Evolutionary conservation across 1,139 yeast species (phyloP).

Genomic region (Debaryomycetaceae sp.): DNA sequence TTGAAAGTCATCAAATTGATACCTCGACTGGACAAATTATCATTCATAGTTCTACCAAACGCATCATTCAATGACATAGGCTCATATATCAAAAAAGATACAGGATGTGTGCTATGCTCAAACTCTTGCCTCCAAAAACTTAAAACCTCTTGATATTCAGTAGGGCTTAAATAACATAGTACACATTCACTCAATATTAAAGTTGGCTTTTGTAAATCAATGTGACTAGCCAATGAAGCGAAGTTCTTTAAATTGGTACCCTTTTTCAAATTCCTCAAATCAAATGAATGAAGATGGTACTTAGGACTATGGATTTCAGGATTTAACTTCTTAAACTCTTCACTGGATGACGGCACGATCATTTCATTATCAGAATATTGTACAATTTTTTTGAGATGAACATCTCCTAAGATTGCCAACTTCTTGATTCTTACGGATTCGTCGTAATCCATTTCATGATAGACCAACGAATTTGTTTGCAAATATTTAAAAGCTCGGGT

Average conservation of each 20-base stretch:
- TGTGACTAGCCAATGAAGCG: constrained; percentile 4
- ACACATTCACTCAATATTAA: constrained; percentile 85
- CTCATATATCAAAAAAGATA: constrained; percentile 67
- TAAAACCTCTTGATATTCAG: constrained; percentile 52
- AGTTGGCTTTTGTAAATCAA: constrained; percentile 54
- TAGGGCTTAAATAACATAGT: constrained; percentile 70
- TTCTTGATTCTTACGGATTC: constrained; percentile 61
- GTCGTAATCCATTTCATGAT: constrained; percentile 75
- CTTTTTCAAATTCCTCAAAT: constrained; percentile 39
- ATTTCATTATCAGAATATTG: constrained; percentile 9
- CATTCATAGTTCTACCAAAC: constrained; percentile 81
- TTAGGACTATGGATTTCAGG: constrained; percentile 37
- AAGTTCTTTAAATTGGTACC: neutral
- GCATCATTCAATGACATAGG: constrained; percentile 74
- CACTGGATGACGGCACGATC: constrained; percentile 11
- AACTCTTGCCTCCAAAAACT: constrained; percentile 29
- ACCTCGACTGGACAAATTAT: constrained; percentile 67
- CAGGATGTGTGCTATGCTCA: constrained; percentile 6
- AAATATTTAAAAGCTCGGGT: constrained; percentile 64
- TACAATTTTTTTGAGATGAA: constrained; percentile 17
- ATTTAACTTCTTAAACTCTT: constrained; percentile 20
- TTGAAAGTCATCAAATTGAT: constrained; percentile 59
- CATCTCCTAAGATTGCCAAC: constrained; percentile 41
- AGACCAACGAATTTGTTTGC: constrained; percentile 26
- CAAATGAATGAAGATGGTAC: constrained; percentile 56